Base-by-base conservation (phyloP, 306 rosid species). In the Fagus sylvatica region DNA sequence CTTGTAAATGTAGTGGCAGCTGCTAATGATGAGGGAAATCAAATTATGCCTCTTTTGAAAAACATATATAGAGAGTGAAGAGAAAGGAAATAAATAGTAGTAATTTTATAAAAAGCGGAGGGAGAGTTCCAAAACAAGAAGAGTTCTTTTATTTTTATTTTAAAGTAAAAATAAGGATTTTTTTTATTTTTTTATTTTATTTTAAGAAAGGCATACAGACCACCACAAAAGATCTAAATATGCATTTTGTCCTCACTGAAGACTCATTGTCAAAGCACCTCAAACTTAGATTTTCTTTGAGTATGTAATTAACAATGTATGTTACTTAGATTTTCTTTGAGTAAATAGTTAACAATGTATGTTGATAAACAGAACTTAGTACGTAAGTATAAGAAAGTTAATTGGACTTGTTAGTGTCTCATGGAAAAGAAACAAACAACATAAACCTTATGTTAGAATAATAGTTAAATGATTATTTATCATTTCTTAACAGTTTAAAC, bases 1-100 rank as follows among this genome's bases (percentile, higher is more conserved):
- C 66, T 69, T 79, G 61, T 72, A 57, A 41, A 16, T 78, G 72
- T 64, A 39, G 41, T 22, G 77, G 69, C 53, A 61, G 72, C 74
- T 73, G 15, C 54, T 73, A 9, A 48, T 76, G 30, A 30, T 39
- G 43, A 71, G 68, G 34, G 64, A 65, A 66, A 66, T 36, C 11
- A 10, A 40, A 6, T 8, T 2, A 0, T 39, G 33, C 15, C 71
- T 37, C 54, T 10, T 32, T 22, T 39, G 10, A 37, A 22, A 61
- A 17, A 46, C 57, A 60, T 60, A 9, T 22, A 17, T 37, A 70
- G 28, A 46, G 12, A 42, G 30, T 49, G 81, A 6, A 2, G 30
- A 22, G 72, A 10, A 59, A 17, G 74, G 42, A 57, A 22, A 2
- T 67, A 7, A 12, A 22, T 51, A 19, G 16, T 30, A 28, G 4